Evolutionary conservation across 768 basidiomycete genomes (phyloP), one percentile per base, ranked within the genome.

Genomic region (Leccinum subtestaceum): DNA sequence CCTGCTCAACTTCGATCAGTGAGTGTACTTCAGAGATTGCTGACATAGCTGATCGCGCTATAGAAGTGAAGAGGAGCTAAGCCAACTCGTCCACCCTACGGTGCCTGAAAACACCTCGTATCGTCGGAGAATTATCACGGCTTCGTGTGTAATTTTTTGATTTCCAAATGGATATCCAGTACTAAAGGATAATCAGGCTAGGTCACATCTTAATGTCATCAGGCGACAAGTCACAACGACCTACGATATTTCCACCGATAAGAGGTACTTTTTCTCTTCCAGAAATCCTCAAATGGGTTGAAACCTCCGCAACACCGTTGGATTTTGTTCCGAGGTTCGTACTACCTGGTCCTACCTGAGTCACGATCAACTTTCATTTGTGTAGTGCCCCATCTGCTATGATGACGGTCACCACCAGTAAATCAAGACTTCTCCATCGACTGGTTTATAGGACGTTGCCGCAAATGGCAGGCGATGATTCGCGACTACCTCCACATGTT

Each of bases 141-240:
- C 81, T 27, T 80, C 76, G 81, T 81, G 71, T 51, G 55, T 12
- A 51, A 12, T 45, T 32, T 25, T 52, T 52, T 29, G 21, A 8
- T 55, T n/a, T 13, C 11, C 9, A 17, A 45, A 61, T 38, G 5
- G 17, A 57, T 55, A 62, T 43, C 9, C 12, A 19, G 43, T 48
- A 48, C 13, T 65, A 19, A 57, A 58, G 32, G 38, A 43, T 23
- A 21, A 47, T 47, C 53, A 90, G 88, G 32, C 67, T 84, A 36
- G 88, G 88, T 0, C 86, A 90, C 65, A 55, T 87, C 13, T 72
- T 90, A n/a, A 70, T 86, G 54, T 73, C 75, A 12, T 72, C 78
- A 2, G 57, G 69, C 8, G 64, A 72, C n/a, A 55, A 67, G 34
- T 72, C 71, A 40, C 71, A 74, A 53, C 75, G 70, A 36, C 61